These are phyloP conservation scores for Daldinia sp. DNA, from an alignment of 2,329 filamentous ascomycete genomes.

Conservation along the genomic window DNA sequence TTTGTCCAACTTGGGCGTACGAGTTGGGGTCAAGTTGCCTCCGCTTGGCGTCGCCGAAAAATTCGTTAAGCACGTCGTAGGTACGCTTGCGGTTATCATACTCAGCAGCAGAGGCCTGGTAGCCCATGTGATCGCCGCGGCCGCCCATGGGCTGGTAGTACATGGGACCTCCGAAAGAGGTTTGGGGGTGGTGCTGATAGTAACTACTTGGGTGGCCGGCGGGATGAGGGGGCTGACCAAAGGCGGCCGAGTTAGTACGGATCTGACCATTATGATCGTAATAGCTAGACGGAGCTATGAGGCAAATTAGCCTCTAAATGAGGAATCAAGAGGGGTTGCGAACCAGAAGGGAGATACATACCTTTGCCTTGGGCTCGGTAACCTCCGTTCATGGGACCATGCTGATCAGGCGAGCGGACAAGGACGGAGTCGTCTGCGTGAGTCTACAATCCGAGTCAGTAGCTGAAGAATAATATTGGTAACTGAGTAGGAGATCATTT, in stretches of 20 bases:
- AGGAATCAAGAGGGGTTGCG: conserved; percentile 41
- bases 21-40: conserved; percentile 87
- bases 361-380: conserved; percentile 66
- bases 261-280: conserved; percentile 73
- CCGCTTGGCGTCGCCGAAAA: conserved; percentile 92
- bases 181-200: conserved; percentile 60
- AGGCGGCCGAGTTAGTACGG: conserved; percentile 63
- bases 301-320: conserved; percentile 53
- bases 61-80: conserved; percentile 90
- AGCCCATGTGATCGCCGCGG: conserved; percentile 69
- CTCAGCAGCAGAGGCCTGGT: conserved; percentile 56
- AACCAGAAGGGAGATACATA: conserved; percentile 49
- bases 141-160: conserved; percentile 75
- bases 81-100: conserved; percentile 81
- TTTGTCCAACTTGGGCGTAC: conserved; percentile 91
- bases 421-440: conserved; percentile 93
- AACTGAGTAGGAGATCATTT: background rate
- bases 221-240: conserved; percentile 58
- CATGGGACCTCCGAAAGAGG: conserved; percentile 72
- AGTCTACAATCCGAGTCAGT: conserved; percentile 60
- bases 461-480: background rate
- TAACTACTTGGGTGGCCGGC: conserved; percentile 67
- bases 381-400: conserved; percentile 57
- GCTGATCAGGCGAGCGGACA: conserved; percentile 60
- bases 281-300: conserved; percentile 63